Evolutionary conservation across 352 stramenopile species (phyloP), one percentile per base, ranked within the genome.

Genomic region (Pythium chondricola): DNA sequence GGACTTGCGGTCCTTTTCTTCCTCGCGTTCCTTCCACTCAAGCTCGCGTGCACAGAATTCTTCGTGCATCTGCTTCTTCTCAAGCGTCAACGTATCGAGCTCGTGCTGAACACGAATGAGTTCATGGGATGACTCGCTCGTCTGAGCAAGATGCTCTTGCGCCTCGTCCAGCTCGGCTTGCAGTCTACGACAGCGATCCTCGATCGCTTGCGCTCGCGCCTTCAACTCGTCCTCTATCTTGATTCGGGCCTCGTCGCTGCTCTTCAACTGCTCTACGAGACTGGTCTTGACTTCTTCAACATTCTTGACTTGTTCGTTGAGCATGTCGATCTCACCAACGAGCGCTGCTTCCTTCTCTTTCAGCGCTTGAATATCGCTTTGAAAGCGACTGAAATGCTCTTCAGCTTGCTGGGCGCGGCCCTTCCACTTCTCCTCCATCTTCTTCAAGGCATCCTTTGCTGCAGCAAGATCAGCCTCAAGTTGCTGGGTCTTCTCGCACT

Each of bases 401-500:
- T 61, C 53, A 1, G 46, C 45, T 53, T 66, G 49, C 26, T 41
- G 14, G 27, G 39, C 50, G 22, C 58, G 50, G 43, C 26, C 31
- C 36, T 59, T 48, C 31, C 48, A 48, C 22, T 43, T 48, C 2
- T 49, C n/a, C 14, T 51, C 25, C n/a, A 52, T 54, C 27, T 51
- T 55, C 6, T 17, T 11, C 6, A 69, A n/a, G 3, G 25, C 20
- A 5, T 50, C 25, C 26, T 51, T 47, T 8, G 40, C 38, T 17
- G 58, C 61, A 17, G 43, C 49, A 11, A 81, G 45, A 31, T 78
- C 52, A 41, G 70, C 49, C 51, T 74, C 39, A 2, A 88, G 49
- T 31, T 21, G 33, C 13, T 33, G 29, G 29, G 29, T 13, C 13
- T 13, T 8, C 29, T 33, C 7, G 13, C 29, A 13, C 29, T 33